phyloP scores from a whole-genome alignment of 129 eudicot species.

The Flaveria robusta region DNA sequence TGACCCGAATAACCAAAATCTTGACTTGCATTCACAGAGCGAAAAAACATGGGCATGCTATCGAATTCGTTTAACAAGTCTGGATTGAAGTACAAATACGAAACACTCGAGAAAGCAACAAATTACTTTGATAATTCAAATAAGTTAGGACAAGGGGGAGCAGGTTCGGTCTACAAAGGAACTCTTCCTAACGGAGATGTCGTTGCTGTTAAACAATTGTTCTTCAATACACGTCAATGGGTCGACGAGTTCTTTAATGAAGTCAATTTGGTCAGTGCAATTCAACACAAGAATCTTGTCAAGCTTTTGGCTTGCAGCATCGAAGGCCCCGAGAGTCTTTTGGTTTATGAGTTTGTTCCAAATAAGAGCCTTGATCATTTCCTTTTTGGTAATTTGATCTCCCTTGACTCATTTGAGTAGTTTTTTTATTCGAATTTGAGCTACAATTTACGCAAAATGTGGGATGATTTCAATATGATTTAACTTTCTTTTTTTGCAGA shows the following conservation, averaged over 20 bases:
- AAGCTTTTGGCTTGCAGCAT: constrained; percentile 87
- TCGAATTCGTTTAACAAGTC: constrained; percentile 60
- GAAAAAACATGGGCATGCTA: constrained; percentile 52
- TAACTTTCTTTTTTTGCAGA: constrained; percentile 40
- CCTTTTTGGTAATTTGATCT: constrained; percentile 50
- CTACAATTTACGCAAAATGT: no score
- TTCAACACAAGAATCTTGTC: constrained; percentile 79
- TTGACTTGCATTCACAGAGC: constrained; percentile 43
- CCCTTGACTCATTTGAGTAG: not conserved
- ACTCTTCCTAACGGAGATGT: constrained; percentile 59
- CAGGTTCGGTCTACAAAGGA: constrained; percentile 75
- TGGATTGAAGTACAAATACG: constrained; percentile 68
- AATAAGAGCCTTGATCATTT: constrained; percentile 76
- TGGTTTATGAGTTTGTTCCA: constrained; percentile 75
- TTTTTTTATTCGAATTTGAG: not conserved
- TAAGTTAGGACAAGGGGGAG: constrained; percentile 88
- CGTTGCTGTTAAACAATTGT: constrained; percentile 69
- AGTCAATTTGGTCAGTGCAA: constrained; percentile 67
- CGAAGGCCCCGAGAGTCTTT: constrained; percentile 87
- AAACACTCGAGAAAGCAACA: constrained; percentile 76
- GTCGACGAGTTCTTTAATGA: constrained; percentile 87
- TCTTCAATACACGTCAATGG: constrained; percentile 83
- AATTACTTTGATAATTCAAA: constrained; percentile 56
- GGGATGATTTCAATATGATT: not conserved
- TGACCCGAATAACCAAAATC: not conserved